A percentile compares a stretch with the other conserved stretches of the same genome.
These are phyloP conservation scores for Alternaria ethzedia DNA, from an alignment of 2,329 filamentous ascomycete species.

Conservation along the genomic window DNA sequence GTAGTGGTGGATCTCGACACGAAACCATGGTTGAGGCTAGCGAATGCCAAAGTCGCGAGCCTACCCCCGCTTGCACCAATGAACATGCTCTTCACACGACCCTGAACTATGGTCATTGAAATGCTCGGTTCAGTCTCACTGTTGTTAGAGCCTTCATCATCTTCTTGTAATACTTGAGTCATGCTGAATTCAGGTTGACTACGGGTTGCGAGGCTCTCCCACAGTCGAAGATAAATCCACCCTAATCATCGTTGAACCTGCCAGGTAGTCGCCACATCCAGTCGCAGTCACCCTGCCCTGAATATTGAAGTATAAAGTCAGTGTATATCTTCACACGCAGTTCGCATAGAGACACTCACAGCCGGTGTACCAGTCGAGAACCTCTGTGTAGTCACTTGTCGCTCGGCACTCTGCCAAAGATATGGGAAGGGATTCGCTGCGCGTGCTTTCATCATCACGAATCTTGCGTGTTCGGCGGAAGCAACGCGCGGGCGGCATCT, in stretches of 20 bases:
- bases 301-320: background rate
- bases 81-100: background rate
- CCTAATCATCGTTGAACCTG: background rate
- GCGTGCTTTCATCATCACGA: background rate
- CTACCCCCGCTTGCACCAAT: background rate
- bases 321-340: background rate
- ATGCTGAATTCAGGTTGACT: too few relatives aligned
- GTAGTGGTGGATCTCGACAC: background rate
- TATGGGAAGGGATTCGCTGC: background rate
- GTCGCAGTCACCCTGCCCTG: background rate
- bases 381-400: background rate
- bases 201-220: background rate
- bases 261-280: background rate
- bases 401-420: background rate
- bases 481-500: background rate
- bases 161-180: too few relatives aligned
- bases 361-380: background rate
- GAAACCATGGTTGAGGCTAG: background rate
- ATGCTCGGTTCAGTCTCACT: background rate
- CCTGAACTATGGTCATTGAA: background rate
- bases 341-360: background rate
- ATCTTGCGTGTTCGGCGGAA: background rate
- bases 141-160: background rate
- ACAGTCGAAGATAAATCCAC: background rate
- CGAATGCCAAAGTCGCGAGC: background rate